Evolutionary conservation across 78 protist species (phyloP).

Genomic region (Paratrimastix pyriformis): DNA sequence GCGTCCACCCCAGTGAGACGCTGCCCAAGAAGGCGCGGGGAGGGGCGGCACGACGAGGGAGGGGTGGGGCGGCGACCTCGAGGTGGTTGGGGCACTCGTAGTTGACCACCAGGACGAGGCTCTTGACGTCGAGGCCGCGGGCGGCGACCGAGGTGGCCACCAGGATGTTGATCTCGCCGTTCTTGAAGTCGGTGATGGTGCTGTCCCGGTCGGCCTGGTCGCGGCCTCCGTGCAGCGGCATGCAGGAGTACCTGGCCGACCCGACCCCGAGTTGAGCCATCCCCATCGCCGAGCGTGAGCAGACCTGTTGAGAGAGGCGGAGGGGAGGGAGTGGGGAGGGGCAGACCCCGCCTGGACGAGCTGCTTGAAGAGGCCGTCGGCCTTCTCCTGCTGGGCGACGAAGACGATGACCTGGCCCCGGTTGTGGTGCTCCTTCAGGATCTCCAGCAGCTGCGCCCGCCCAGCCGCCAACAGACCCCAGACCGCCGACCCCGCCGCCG

Average conservation of each 20-base stretch:
- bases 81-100: conserved; percentile 84
- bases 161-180: conserved; percentile 46
- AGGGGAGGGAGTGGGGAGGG: no score
- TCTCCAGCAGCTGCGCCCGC: conserved; percentile 53
- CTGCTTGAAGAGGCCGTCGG: conserved; percentile 62
- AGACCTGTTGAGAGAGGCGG: no score
- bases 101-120: conserved; percentile 75
- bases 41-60: no score
- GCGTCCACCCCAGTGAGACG: no score
- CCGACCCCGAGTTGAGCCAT: no score
- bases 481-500: no score
- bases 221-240: conserved; percentile 82
- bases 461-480: no score
- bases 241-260: conserved; percentile 43
- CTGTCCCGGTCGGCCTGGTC: conserved; percentile 87
- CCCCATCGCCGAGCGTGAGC: no score
- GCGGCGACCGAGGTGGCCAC: conserved; percentile 93
- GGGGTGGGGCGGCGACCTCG: conserved; percentile 22
- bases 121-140: conserved; percentile 94
- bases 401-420: conserved; percentile 67
- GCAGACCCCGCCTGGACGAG: conserved; percentile 11
- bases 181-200: conserved; percentile 67
- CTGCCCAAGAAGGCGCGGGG: not conserved
- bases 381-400: conserved; percentile 66
- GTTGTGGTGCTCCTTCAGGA: conserved; percentile 43